phyloP scores from a whole-genome alignment of 495 filamentous ascomycete species.

The Lichenothelia convexa region DNA sequence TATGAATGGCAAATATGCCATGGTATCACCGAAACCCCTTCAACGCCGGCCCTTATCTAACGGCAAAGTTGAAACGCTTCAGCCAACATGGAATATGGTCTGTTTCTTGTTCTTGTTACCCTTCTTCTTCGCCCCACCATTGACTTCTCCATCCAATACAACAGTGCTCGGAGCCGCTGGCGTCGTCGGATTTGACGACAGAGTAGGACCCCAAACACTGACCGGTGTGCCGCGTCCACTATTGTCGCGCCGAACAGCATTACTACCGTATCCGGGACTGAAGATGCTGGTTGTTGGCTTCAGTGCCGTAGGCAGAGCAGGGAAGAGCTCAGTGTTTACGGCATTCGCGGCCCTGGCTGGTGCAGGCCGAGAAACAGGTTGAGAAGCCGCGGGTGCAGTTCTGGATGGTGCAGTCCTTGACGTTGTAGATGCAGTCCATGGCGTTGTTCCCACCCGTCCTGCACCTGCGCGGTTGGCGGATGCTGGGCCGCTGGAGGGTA shows the following conservation, averaged over 20 bases:
- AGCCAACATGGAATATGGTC: conserved; percentile 38
- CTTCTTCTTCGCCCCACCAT: conserved; percentile 37
- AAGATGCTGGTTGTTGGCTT: conserved; percentile 61
- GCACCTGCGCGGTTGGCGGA: conserved; percentile 18
- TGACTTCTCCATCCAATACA: conserved; percentile 13
- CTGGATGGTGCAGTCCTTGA: conserved; percentile 10
- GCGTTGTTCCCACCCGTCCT: conserved; percentile 27
- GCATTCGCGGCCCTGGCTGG: conserved; percentile 15
- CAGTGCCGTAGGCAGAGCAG: conserved; percentile 57
- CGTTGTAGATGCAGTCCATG: conserved; percentile 28
- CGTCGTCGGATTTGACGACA: conserved; percentile 11
- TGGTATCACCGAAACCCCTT: no score
- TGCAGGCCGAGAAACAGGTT: conserved; percentile 13
- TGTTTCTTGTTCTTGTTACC: conserved; percentile 71
- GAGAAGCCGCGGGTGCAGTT: conserved; percentile 14
- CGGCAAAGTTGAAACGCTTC: no score
- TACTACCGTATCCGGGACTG: conserved; percentile 51
- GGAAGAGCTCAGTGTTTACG: conserved; percentile 50
- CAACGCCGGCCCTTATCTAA: no score
- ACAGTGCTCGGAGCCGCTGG: conserved; percentile 14
- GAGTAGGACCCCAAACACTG: conserved; percentile 28
- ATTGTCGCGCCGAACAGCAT: conserved; percentile 51
- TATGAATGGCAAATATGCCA: no score
- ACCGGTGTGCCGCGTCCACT: conserved; percentile 16
- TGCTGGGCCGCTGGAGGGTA: conserved; percentile 17